Evolutionary conservation across 2,329 filamentous ascomycete genomes (phyloP).

Genomic region (Apiospora kogelbergensis): DNA sequence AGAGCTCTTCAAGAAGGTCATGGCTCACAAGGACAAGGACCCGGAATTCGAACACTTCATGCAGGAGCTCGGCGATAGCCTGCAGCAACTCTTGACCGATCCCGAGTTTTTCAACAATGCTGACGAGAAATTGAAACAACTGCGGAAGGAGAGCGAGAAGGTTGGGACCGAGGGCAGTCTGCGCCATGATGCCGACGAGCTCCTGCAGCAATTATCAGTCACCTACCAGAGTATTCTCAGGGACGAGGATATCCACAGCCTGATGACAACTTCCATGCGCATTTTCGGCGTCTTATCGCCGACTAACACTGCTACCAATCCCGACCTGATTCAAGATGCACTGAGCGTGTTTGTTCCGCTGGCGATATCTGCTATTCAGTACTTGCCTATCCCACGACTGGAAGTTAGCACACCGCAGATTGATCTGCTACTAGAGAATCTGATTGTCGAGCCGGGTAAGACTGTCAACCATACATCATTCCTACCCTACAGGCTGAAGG

Average conservation of each 20-base stretch:
- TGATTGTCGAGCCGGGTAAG: conserved; percentile 83
- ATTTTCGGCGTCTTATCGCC: conserved; percentile 72
- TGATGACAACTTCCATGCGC: conserved; percentile 65
- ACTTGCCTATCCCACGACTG: conserved; percentile 86
- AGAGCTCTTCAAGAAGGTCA: conserved; percentile 64
- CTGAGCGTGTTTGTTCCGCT: conserved; percentile 81
- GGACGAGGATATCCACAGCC: conserved; percentile 70
- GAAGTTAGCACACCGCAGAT: conserved; percentile 82
- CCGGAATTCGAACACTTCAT: conserved; percentile 81
- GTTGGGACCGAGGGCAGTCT: conserved; percentile 68
- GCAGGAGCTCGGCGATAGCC: conserved; percentile 67
- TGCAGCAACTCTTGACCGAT: conserved; percentile 82
- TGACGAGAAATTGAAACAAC: conserved; percentile 51
- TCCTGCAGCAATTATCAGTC: conserved; percentile 67
- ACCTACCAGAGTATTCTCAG: conserved; percentile 68
- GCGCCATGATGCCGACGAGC: conserved; percentile 68
- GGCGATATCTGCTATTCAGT: conserved; percentile 75
- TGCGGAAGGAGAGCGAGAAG: conserved; percentile 58
- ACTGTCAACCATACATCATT: conserved; percentile 88
- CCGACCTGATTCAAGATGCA: conserved; percentile 71
- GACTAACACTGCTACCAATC: conserved; percentile 61
- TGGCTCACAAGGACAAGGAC: conserved; percentile 74
- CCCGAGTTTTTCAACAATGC: conserved; percentile 81
- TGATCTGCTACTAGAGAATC: conserved; percentile 84
- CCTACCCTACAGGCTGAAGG: conserved; percentile 77